Base-by-base conservation (phyloP, 164 flowering plant species). In the Magnolia sinica region DNA sequence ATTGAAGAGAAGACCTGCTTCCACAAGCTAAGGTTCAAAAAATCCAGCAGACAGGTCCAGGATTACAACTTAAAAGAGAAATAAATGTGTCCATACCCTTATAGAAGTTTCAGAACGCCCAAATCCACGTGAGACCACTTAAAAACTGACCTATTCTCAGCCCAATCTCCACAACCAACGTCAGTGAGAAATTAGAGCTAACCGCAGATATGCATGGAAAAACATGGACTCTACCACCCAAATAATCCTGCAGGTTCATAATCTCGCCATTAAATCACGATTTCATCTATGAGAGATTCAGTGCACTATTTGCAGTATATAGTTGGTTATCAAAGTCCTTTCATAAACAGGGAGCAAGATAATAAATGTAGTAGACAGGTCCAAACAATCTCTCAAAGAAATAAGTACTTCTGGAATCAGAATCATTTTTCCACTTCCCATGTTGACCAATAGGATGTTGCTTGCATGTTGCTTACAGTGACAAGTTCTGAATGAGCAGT, bases 1-100 rank as follows among this genome's bases (percentile, higher is more conserved):
- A 55, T 78, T 59, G 59, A 72, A 27, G 19, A 27, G 4, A 71
- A 45, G 58, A 85, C 80, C 84, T 76, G 78, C 70, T 82, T 75
- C 83, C 78, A 73, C 58, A 58, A 80, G 76, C 70, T 37, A 55
- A 74, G 19, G 75, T 77, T 82, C 85, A 81, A 74, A 20, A 82
- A 16, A 80, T 70, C 61, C 77, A 70, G 55, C 64, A 78, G n/a
- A 66, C 14, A 71, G 61, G 67, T 70, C n/a, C 50, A 50, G 22
- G 29, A 76, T 20, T 51, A 73, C 50, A 79, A 66, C 74, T 68
- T 10, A 70, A 49, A 79, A 24, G 64, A 19, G 55, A 45, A 65
- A 65, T 27, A 1, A 45, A 73, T 49, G 29, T 59, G 20, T 29
- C 58, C 61, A 55, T 68, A 16, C 64, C 76, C 49, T 73, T 10